A percentile compares a stretch with the other conserved stretches of the same genome.
Evolutionary conservation across 305 asterid genomes (phyloP).

Genomic region (Fraxinus floribunda): DNA sequence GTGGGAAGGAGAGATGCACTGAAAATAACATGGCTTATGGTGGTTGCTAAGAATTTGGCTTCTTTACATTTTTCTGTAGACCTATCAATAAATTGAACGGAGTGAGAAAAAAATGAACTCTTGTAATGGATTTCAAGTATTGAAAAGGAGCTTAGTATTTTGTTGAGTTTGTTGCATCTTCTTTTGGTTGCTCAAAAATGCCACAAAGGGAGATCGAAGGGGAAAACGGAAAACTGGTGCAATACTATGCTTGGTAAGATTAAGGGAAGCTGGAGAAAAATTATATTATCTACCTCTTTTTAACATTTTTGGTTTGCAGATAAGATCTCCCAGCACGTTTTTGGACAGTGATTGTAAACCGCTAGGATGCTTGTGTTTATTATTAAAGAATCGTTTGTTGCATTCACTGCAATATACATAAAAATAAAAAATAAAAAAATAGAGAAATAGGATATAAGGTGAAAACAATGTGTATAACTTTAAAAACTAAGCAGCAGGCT

Average conservation of each 20-base stretch:
- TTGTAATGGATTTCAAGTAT: too few relatives aligned
- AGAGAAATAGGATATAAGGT: not conserved
- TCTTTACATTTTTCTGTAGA: too few relatives aligned
- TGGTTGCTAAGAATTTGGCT: too few relatives aligned
- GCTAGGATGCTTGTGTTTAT: too few relatives aligned
- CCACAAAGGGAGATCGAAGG: not conserved
- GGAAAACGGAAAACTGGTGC: not conserved
- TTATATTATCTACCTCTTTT: not conserved
- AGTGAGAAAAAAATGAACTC: too few relatives aligned
- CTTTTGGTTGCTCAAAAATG: not conserved
- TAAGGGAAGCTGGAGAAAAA: not conserved
- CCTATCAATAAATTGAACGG: too few relatives aligned
- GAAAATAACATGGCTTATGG: too few relatives aligned
- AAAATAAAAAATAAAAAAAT: too few relatives aligned
- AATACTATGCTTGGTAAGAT: not conserved
- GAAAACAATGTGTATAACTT: not conserved
- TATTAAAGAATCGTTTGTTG: not conserved
- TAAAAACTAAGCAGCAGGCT: not conserved
- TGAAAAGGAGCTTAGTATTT: too few relatives aligned
- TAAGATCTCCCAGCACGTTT: not conserved
- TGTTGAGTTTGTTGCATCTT: too few relatives aligned
- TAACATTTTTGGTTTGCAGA: not conserved
- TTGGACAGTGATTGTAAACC: not conserved
- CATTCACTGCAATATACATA: not conserved
- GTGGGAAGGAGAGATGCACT: too few relatives aligned